Evolutionary conservation across 192 early-diverging fungal genomes (phyloP), one percentile per base, ranked within the genome.

Genomic region (Backusella mclennaniae): DNA sequence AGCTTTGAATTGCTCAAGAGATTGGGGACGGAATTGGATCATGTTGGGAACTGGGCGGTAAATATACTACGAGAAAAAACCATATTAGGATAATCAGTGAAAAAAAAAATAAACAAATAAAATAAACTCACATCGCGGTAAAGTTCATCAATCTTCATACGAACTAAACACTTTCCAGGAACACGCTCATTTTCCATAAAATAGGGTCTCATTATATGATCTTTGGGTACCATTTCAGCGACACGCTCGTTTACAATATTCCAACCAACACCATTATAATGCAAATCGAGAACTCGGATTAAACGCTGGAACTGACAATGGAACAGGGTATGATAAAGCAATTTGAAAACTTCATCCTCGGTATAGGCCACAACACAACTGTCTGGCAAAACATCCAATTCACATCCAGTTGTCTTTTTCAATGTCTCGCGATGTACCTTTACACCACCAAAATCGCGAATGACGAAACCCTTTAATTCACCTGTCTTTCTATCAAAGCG

Each of bases 391-490:
- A 89, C 86, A 19, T 87, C 85, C 35, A 87, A 83, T 9, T 80
- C 41, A 9, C 76, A 79, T 14, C 88, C 89, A n/a, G 80, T 85
- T 8, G 85, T 83, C 9, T 73, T 46, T 1, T 23, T 69, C 15
- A 92, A 80, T 11, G 88, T 90, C 39, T 84, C 79, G 31, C 77
- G 81, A 71, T 91, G 91, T 12, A 86, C 80, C 75, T 89, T 91
- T 66, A 92, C 76, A 33, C 91, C 91, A 72, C 91, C 91, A 86
- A 89, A 92, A 82, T 92, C 91, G 26, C 91, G 88, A 53, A 88
- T 84, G 42, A 90, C 80, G 79, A 92, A 92, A 21, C 90, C 90
- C 35, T 75, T 79, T 11, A 90, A 74, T 35, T 81, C 73, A 44
- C 86, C 87, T 1, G 89, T 83, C 26, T 77, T 73, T 14, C 79